These are phyloP conservation scores for Penicillium goetzii DNA, from an alignment of 495 filamentous ascomycete species.

Conservation along the genomic window DNA sequence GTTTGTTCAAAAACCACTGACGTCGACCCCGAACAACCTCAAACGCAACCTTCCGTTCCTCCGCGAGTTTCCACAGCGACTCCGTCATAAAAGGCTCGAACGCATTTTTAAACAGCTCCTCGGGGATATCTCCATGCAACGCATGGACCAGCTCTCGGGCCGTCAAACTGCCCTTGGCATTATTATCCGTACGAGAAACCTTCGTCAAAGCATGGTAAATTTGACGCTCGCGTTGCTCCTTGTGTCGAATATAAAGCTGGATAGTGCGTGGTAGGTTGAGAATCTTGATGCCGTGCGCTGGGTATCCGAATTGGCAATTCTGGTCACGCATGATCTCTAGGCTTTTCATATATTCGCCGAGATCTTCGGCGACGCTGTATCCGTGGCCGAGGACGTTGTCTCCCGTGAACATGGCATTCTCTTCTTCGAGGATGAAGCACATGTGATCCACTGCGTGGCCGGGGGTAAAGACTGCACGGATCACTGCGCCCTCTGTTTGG, in stretches of 20 bases:
- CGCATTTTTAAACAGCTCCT: slow-evolving; percentile 33
- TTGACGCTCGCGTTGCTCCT: slow-evolving; percentile 41
- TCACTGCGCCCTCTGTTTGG: slow-evolving; percentile 42
- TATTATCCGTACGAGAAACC: slow-evolving; percentile 10
- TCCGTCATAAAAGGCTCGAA: slow-evolving; percentile 54
- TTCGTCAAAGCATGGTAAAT: slow-evolving; percentile 35
- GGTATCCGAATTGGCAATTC: slow-evolving; percentile 41
- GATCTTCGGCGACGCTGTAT: slow-evolving; percentile 34
- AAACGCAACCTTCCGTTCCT: slow-evolving; percentile 54
- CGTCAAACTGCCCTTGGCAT: slow-evolving; percentile 37
- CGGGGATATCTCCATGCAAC: slow-evolving; percentile 42
- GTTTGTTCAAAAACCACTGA: slow-evolving; percentile 17
- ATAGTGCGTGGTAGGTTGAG: slow-evolving; percentile 40
- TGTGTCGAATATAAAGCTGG: slow-evolving; percentile 34
- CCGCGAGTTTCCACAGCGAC: slow-evolving; percentile 52
- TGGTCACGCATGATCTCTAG: slow-evolving; percentile 37
- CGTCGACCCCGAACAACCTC: slow-evolving; percentile 9
- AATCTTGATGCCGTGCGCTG: slow-evolving; percentile 47
- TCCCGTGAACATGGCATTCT: slow-evolving; percentile 82
- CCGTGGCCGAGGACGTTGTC: slow-evolving; percentile 64
- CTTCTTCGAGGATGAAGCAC: slow-evolving; percentile 55
- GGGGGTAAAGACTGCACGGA: slow-evolving; percentile 44
- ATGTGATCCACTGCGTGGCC: slow-evolving; percentile 53
- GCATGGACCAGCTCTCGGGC: slow-evolving; percentile 40
- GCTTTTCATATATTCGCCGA: slow-evolving; percentile 42